Base-by-base conservation (phyloP, 768 basidiomycete genomes). In the Tricholomella constricta region DNA sequence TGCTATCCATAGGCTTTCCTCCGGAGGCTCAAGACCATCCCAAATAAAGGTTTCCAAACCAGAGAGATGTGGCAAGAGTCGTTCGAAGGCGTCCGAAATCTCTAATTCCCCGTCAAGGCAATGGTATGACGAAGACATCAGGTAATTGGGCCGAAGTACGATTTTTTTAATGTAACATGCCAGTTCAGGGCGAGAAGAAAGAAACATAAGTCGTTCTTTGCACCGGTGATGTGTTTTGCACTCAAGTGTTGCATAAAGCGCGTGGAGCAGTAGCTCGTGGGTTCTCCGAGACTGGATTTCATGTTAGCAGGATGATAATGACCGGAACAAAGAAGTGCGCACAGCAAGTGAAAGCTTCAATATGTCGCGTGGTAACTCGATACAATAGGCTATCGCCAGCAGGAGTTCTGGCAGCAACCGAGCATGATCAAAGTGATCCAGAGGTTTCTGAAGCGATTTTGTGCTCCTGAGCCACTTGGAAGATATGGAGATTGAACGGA, bases 11-110 rank as follows among this genome's bases (percentile, higher is more conserved):
- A 67, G 22, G 11, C 20, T 48, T 20, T 63, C 64, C 17, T 51
- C 48, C 22, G 60, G 61, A 48, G 55, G 52, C 31, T 67, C 62
- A 22, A 53, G 46, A 11, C 62, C 64, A 52, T 65, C 65, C 64
- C 65, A 67, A 22, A 67, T 55, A 35, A 67, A 64, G 6, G 51
- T 65, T 27, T 58, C 42, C 36, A 65, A 45, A 6, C 25, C 31
- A 29, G 31, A 23, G 6, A 65, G 48, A 25, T 59, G 48, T 3
- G 62, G 65, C 10, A 47, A 47, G 14, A 67, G 49, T 14, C 38
- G 46, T 34, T 56, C 51, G 11, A 62, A 19, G 22, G 52, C 54
- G 23, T 53, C 26, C 2, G 54, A 47, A 41, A 65, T 41, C 4
- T 48, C 44, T 22, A 15, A 40, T 48, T 64, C 63, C 20, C 25